These are phyloP conservation scores for Alternaria arborescens DNA, from an alignment of 2,329 filamentous ascomycete genomes.

Conservation along the genomic window DNA sequence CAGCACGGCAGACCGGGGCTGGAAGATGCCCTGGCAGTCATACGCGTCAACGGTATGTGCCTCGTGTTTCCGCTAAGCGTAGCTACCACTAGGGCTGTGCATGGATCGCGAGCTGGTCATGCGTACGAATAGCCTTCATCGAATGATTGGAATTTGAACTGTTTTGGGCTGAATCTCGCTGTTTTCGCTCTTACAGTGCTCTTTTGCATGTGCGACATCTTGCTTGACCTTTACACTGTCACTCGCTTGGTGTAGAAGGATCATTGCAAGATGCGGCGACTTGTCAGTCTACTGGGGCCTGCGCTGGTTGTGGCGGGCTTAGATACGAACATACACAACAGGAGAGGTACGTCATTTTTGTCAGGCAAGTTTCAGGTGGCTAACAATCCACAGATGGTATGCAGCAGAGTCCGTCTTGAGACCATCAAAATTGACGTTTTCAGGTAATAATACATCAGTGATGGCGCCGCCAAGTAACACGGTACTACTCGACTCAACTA, in stretches of 20 bases:
- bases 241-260: constrained; percentile 30
- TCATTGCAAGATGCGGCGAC: constrained; percentile 34
- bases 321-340: constrained; percentile 14
- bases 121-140: constrained; percentile 13
- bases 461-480: background rate
- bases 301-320: constrained; percentile 27
- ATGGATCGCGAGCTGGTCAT: constrained; percentile 35
- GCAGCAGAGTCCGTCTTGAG: constrained; percentile 1
- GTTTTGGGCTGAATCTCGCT: constrained; percentile 13
- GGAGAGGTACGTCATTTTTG: constrained; percentile 29
- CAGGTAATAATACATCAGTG: constrained; percentile 1
- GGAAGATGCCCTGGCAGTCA: constrained; percentile 11
- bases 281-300: constrained; percentile 25
- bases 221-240: constrained; percentile 27
- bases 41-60: constrained; percentile 27
- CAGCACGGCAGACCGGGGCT: constrained; percentile 33
- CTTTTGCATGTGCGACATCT: constrained; percentile 17
- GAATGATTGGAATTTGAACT: constrained; percentile 10
- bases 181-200: constrained; percentile 3
- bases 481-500: background rate
- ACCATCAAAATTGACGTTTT: constrained; percentile 1
- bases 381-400: constrained; percentile 31
- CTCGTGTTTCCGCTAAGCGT: constrained; percentile 24
- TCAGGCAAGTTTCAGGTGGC: background rate
- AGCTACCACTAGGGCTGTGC: constrained; percentile 27